These are phyloP conservation scores for Grosmannia clavigera DNA, from an alignment of 2,329 filamentous ascomycete genomes.

Conservation along the genomic window DNA sequence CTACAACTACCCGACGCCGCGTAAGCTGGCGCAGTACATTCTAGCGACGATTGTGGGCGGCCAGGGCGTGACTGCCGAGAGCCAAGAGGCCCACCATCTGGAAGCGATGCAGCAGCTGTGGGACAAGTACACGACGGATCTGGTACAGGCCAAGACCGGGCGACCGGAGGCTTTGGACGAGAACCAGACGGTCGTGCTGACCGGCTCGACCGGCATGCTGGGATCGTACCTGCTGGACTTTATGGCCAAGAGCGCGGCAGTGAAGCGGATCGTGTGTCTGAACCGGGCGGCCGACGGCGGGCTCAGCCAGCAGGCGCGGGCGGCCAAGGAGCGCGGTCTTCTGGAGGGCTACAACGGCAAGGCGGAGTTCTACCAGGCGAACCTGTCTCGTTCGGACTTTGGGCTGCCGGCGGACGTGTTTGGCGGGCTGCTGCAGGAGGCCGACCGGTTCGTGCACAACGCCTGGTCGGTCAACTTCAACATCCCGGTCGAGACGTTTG, in stretches of 20 bases:
- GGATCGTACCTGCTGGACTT: conserved; percentile 33
- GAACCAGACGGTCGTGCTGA: conserved; percentile 31
- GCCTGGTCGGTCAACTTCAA: conserved; percentile 45
- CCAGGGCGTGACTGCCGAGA: background rate
- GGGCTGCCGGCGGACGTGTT: conserved; percentile 28
- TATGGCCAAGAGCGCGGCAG: conserved; percentile 18
- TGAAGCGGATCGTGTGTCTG: conserved; percentile 29
- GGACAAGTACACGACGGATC: conserved; percentile 22
- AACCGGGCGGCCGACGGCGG: conserved; percentile 32
- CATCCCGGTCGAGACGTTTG: conserved; percentile 34
- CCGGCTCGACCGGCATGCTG: conserved; percentile 35
- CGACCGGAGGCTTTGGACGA: conserved; percentile 16
- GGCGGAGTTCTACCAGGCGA: conserved; percentile 33
- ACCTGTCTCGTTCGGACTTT: conserved; percentile 33
- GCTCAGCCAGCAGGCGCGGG: conserved; percentile 22
- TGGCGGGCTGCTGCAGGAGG: conserved; percentile 23
- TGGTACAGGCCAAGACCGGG: conserved; percentile 14
- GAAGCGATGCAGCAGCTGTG: conserved; percentile 21
- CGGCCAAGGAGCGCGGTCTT: conserved; percentile 10
- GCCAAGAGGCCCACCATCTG: conserved; percentile 1
- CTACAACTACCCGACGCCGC: conserved; percentile 25
- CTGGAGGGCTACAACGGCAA: background rate
- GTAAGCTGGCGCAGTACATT: conserved; percentile 23
- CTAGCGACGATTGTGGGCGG: background rate
- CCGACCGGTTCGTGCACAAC: conserved; percentile 40